Evolutionary conservation across 164 flowering plant species (phyloP), one percentile per base, ranked within the genome.

Genomic region (Tinospora cordifolia): DNA sequence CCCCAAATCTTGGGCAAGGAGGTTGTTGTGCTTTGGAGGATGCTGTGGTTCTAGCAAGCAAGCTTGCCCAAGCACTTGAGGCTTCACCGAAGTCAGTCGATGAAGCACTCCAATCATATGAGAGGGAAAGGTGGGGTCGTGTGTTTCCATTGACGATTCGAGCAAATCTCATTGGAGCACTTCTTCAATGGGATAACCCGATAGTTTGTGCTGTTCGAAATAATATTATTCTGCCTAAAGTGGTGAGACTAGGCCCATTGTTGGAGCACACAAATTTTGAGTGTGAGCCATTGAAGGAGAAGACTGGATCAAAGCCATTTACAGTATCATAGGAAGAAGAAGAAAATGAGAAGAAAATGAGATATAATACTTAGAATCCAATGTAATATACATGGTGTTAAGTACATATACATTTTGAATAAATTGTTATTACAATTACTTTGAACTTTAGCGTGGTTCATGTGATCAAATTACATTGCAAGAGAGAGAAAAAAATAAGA

Each of bases 1-100:
- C 98, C 30, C 98, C 97, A 27, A 93, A 93, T 77, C 90, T 91
- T 0, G 98, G 98, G 10, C 98, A 91, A 85, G 98, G 97, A 24
- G 98, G 88, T 22, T 91, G 98, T 67, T 88, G 96, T 78, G 97
- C 98, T 3, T 65, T 93, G 63, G 98, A 91, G 67, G 98, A 93
- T 81, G 81, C 98, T 6, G 83, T 91, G 3, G 84, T 87, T 63
- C 79, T 93, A 25, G 83, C 93, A 15, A 82, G 75, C 71, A 87
- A 87, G 72, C 88, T 93, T 1, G 83, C 86, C 6, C 30, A 40
- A 22, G 88, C 88, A 14, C 71, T 86, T 36, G 76, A 81, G 19
- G 66, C 76, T 17, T 73, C 71, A 49, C 57, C 76, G 8, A 21
- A 58, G 3, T 74, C 85, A 2, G 68, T 91, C 34, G 87, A 87